A percentile compares a stretch with the other conserved stretches of the same genome.
Conservation (phyloP, 2,329 filamentous ascomycete genomes). For the Didymella keratinophila region DNA sequence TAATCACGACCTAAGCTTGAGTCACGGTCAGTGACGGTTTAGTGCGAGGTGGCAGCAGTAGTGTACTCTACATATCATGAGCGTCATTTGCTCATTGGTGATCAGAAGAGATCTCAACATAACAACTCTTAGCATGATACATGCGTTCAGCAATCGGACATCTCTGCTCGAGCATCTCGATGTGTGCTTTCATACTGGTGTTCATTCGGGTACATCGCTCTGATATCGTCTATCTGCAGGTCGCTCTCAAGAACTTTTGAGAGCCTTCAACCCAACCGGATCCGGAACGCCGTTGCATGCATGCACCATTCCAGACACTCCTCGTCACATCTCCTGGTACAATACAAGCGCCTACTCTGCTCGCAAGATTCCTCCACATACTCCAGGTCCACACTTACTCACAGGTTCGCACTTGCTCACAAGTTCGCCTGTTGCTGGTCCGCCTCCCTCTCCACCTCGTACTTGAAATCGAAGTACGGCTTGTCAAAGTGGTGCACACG, state of each 20-base stretch:
- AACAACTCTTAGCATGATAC: too few relatives aligned
- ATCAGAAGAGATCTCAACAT: not conserved
- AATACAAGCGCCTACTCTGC: slow-evolving; percentile 13
- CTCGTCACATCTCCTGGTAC: slow-evolving; percentile 26
- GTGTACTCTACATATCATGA: not conserved
- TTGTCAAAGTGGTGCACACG: slow-evolving; percentile 99
- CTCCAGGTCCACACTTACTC: slow-evolving; percentile 44
- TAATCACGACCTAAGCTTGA: not conserved
- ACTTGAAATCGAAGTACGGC: slow-evolving; percentile 97
- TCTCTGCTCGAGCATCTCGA: not conserved
- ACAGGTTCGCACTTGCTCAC: not conserved
- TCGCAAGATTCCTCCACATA: not conserved
- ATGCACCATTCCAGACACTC: slow-evolving; percentile 40
- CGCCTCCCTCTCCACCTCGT: slow-evolving; percentile 91
- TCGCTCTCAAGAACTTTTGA: slow-evolving; percentile 34
- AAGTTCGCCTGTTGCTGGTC: slow-evolving; percentile 40
- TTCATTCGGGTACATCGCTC: slow-evolving; percentile 22
- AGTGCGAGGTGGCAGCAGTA: not conserved
- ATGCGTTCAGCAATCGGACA: too few relatives aligned
- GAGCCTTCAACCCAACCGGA: slow-evolving; percentile 27
- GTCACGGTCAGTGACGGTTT: slow-evolving; percentile 2
- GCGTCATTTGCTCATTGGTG: not conserved
- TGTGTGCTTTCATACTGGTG: slow-evolving; percentile 5
- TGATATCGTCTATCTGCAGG: slow-evolving; percentile 25
- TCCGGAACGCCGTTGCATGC: slow-evolving; percentile 51